Evolutionary conservation across 1,284 basidiomycete genomes (phyloP).

Genomic region (Rhodofomes roseus): DNA sequence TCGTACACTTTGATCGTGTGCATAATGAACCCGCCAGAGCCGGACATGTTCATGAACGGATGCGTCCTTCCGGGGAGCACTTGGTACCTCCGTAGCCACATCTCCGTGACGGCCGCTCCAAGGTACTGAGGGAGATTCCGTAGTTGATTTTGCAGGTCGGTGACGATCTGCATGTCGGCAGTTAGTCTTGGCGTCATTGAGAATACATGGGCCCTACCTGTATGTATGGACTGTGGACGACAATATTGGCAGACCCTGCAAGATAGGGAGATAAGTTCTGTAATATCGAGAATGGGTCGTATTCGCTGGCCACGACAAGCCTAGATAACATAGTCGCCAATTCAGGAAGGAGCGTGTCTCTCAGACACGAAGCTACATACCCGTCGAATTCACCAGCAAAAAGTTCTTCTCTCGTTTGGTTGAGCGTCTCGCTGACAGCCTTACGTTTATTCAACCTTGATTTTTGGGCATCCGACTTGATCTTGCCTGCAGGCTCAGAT

Average conservation of each 20-base stretch:
- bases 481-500: conserved; percentile 51
- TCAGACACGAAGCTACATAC: conserved; percentile 36
- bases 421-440: conserved; percentile 53
- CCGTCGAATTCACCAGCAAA: conserved; percentile 87
- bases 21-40: conserved; percentile 86
- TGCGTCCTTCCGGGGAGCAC: conserved; percentile 94
- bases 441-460: conserved; percentile 71
- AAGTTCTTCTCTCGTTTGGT: conserved; percentile 72
- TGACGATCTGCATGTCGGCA: conserved; percentile 47
- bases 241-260: conserved; percentile 82
- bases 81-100: conserved; percentile 90
- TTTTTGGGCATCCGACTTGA: conserved; percentile 66
- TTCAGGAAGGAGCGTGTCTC: neutral
- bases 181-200: conserved; percentile 1
- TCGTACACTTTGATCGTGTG: conserved; percentile 82
- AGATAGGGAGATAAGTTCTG: conserved; percentile 75
- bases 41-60: conserved; percentile 90
- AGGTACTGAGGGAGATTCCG: conserved; percentile 69
- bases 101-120: conserved; percentile 81
- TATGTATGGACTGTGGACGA: conserved; percentile 81
- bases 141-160: conserved; percentile 74
- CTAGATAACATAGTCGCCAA: conserved; percentile 47
- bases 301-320: conserved; percentile 79
- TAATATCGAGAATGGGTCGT: conserved; percentile 84
- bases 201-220: conserved; percentile 44